phyloP scores from a whole-genome alignment of 345 rosid genomes.

The Brassica juncea region DNA sequence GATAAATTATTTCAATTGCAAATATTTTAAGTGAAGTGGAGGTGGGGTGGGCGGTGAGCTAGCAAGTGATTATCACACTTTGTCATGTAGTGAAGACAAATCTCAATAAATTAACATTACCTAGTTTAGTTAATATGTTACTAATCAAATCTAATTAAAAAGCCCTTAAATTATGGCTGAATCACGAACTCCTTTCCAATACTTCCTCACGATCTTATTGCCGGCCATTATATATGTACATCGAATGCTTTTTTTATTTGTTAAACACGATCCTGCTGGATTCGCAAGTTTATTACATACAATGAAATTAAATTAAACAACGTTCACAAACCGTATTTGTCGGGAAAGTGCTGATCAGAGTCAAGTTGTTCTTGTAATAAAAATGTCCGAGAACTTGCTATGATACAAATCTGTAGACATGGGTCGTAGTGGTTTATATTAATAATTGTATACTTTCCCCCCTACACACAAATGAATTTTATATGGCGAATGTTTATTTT shows the following conservation, averaged over 20 bases:
- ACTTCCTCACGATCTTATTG: slow-evolving; percentile 35
- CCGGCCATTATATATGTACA: slow-evolving; percentile 29
- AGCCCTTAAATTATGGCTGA: slow-evolving; percentile 34
- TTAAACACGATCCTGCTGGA: not conserved
- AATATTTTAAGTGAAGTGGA: slow-evolving; percentile 27
- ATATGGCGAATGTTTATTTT: not conserved
- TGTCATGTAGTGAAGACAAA: slow-evolving; percentile 11
- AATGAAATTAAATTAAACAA: slow-evolving; percentile 13
- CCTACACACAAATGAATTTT: not conserved
- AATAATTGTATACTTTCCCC: not conserved
- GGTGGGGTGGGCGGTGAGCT: slow-evolving; percentile 41
- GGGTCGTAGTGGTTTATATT: slow-evolving; percentile 24
- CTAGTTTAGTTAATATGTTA: slow-evolving; percentile 15
- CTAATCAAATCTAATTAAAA: slow-evolving; percentile 16
- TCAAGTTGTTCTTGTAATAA: not conserved
- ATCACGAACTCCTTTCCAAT: slow-evolving; percentile 35
- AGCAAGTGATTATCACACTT: slow-evolving; percentile 30
- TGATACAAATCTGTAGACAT: slow-evolving; percentile 17
- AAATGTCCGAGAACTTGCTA: not conserved
- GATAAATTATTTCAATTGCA: not conserved
- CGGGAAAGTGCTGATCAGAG: slow-evolving; percentile 9
- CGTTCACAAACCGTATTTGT: slow-evolving; percentile 20
- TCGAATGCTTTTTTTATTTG: slow-evolving; percentile 2
- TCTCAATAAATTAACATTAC: not conserved
- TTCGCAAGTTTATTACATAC: slow-evolving; percentile 9